Evolutionary conservation across 257 asterid species (phyloP).

Genomic region (Mitragyna speciosa): DNA sequence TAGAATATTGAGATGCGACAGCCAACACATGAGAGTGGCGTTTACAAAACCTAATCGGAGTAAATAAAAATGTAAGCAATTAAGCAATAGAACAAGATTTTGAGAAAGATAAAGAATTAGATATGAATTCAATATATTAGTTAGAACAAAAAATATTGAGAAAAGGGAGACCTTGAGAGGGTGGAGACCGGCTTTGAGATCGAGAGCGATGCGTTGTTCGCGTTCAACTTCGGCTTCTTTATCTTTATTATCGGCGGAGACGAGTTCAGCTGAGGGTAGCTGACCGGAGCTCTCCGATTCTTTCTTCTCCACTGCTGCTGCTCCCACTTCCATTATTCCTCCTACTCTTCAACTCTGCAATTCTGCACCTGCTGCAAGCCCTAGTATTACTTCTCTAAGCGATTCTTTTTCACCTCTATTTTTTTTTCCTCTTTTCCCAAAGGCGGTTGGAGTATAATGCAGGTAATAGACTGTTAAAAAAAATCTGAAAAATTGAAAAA

Average conservation of each 20-base stretch:
- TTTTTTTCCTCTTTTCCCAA: too few relatives aligned
- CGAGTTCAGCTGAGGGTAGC: not conserved
- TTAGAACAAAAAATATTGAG: not conserved
- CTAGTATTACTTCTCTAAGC: too few relatives aligned
- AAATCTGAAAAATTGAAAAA: too few relatives aligned
- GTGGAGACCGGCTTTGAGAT: conserved; percentile 85
- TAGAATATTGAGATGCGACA: not conserved
- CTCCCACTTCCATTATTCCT: too few relatives aligned
- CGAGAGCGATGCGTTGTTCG: conserved; percentile 54
- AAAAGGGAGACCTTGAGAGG: conserved; percentile 69
- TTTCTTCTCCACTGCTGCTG: conserved; percentile 38
- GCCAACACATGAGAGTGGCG: too few relatives aligned
- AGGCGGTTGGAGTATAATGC: too few relatives aligned
- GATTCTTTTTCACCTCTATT: too few relatives aligned
- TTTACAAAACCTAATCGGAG: too few relatives aligned
- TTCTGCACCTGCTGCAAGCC: too few relatives aligned
- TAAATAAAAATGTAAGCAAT: not conserved
- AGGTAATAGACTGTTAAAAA: too few relatives aligned
- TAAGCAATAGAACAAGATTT: not conserved
- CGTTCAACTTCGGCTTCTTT: conserved; percentile 47
- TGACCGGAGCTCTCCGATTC: conserved; percentile 31
- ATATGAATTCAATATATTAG: not conserved
- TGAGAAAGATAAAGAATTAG: not conserved
- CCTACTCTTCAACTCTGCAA: too few relatives aligned
- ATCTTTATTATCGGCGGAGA: conserved; percentile 24